Conservation (phyloP, 139 green algal genomes). For the Edaphochlamys debaryana region DNA sequence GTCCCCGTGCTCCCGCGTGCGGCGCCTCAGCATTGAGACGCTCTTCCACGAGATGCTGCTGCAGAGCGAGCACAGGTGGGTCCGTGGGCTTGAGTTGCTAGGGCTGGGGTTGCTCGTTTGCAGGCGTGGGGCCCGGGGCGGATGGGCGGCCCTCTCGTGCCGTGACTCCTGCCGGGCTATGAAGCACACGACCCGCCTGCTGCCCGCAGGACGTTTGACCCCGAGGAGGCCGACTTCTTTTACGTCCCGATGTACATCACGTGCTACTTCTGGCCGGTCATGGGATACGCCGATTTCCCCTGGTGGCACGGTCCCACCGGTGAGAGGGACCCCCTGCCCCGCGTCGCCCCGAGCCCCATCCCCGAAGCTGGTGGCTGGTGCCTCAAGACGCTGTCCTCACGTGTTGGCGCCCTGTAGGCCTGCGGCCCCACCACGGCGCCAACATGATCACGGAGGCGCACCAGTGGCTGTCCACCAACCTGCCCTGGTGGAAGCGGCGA, state of each 20-base stretch:
- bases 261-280: conserved; percentile 46
- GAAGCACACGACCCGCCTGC: too few species aligned
- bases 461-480: conserved; percentile 26
- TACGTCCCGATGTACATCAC: conserved; percentile 57
- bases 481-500: conserved; percentile 45
- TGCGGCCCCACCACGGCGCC: conserved; percentile 43
- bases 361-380: too few species aligned
- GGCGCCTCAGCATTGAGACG: background rate
- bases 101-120: too few species aligned
- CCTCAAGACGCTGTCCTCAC: too few species aligned
- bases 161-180: too few species aligned
- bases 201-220: too few species aligned
- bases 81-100: too few species aligned
- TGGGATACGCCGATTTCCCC: conserved; percentile 47
- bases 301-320: conserved; percentile 35
- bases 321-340: conserved; percentile 23
- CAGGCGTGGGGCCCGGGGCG: too few species aligned
- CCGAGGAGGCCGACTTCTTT: too few species aligned
- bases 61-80: conserved; percentile 56
- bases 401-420: conserved; percentile 8
- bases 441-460: conserved; percentile 53
- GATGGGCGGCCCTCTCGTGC: too few species aligned
- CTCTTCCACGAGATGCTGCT: conserved; percentile 65
- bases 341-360: too few species aligned
- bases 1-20: too few species aligned